Base-by-base conservation (phyloP, 805 yeast genomes). In the Candida nanaspora region DNA sequence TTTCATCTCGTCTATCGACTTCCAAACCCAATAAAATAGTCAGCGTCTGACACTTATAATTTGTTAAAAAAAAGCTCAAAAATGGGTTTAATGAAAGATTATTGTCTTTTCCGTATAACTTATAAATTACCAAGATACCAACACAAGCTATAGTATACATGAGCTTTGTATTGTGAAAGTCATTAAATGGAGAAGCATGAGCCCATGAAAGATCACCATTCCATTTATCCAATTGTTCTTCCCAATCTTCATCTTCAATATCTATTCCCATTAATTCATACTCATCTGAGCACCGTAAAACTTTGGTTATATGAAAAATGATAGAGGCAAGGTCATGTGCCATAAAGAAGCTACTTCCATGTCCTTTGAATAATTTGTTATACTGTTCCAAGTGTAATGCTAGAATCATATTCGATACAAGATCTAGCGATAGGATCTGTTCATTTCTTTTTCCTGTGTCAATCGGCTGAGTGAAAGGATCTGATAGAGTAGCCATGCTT, bases 401-500 rank as follows among this genome's bases (percentile, higher is more conserved):
- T 8, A 78, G 56, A 20, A 76, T 59, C 37, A 78, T 47, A 44
- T 75, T 75, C 16, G 81, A 69, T 11, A 80, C 51, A n/a, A 70
- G 53, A 45, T 78, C 79, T 6, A 80, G 55, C 9, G 86, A 80
- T 15, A 80, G 62, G 2, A 78, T 62, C 40, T 66, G 61, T 11
- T 62, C 57, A 41, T 77, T 62, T 30, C 65, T 56, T 1, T 59
- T 53, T 23, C 80, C 82, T 20, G 68, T 69, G 32, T 80, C 84
- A 22, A 72, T 69, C 0, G 93, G 88, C 49, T 81, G 86, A 1
- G 88, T 79, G 49, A 71, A 65, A 2, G 88, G 86, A 54, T 83
- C 89, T 7, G 67, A 65, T 37, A 76, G 47, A 0, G 65, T 52
- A 2, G 71, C 56, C 3, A 74, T 15, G 11, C 21, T 23, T 10